Base-by-base conservation (phyloP, 2,329 filamentous ascomycete genomes). In the Bisporella sp. region DNA sequence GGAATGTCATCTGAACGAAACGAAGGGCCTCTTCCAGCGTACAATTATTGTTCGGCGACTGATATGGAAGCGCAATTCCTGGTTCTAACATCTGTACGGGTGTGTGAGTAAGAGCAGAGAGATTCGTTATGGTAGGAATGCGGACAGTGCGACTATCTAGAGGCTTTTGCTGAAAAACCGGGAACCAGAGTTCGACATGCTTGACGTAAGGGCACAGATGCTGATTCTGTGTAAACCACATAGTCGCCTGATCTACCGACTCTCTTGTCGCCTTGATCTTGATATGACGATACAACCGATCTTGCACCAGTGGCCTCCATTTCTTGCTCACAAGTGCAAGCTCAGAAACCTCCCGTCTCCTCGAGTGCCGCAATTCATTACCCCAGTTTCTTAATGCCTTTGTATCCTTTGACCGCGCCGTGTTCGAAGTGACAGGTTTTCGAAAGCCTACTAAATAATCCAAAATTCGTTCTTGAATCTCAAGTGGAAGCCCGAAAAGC, bases 141-240 rank as follows among this genome's bases (percentile, higher is more conserved):
- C 60, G 57, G 30, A 59, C 53, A 4, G 59, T 58, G 29, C 58
- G 56, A 47, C 61, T 57, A 11, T 58, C 54, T 11, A 57, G 50
- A 32, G 57, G 61, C 54, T 63, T 64, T 41, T 59, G 69, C 12
- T 75, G 73, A 69, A 74, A 89, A 40, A 89, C 84, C 3, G 86
- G 85, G 54, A 89, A 86, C 84, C 85, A 89, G 41, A 89, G 74
- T 66, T 89, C 85, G 52, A 89, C 77, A 61, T 89, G 85, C 57
- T 81, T 82, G 53, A 89, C 80, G 57, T 87, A 81, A 6, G 68
- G 59, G 21, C 78, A 74, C 5, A 89, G 75, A 59, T 86, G 78
- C 31, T 74, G 70, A 52, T 82, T 75, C 7, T 67, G 57, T 12
- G 69, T 65, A 57, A 89, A 85, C 71, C 84, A 88, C 33, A 69